Evolutionary conservation across 441 rosid genomes (phyloP), one percentile per base, ranked within the genome.

Genomic region (Jatropha podagrica): DNA sequence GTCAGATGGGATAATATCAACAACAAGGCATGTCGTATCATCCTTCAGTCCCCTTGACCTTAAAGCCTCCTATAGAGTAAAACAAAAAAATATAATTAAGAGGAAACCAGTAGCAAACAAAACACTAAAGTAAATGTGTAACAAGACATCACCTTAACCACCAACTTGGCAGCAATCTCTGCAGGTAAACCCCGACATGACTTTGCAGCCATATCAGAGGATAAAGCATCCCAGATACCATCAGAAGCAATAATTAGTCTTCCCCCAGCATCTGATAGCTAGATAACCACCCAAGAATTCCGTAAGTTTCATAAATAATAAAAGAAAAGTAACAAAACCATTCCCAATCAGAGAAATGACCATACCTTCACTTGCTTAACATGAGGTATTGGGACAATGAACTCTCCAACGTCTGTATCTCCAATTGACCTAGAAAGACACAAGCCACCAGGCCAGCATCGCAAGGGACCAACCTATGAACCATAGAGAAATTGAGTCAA

Each of bases 401-500:
- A 95, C 81, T 95, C 98, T 20, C 98, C 99, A 40, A 95, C 98
- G 79, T 95, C 99, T 0, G 95, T 89, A 84, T 95, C 98, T 51
- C 99, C 99, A 75, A 95, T 95, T 63, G 99, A 95, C 83, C 99
- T 89, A 0, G 98, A 95, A 80, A 95, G 98, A 82, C 99, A 95
- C 77, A 95, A 82, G 68, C 99, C 99, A 82, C 99, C 99, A 40
- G 99, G 99, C 99, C 98, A 95, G 81, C 99, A 95, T 60, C 99
- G 97, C 42, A 95, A 90, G 10, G 99, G 99, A 12, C 99, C 99
- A 72, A 95, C 97, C 99, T 95, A 81, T 37, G 51, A 40, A 2
- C 61, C 67, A 68, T 9, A 32, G 26, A 69, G 54, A 83, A 65
- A 75, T 68, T 15, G 68, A 46, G 76, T 20, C 65, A 64, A 71